Base-by-base conservation (phyloP, 2,329 filamentous ascomycete genomes). In the Exophiala viscosa region DNA sequence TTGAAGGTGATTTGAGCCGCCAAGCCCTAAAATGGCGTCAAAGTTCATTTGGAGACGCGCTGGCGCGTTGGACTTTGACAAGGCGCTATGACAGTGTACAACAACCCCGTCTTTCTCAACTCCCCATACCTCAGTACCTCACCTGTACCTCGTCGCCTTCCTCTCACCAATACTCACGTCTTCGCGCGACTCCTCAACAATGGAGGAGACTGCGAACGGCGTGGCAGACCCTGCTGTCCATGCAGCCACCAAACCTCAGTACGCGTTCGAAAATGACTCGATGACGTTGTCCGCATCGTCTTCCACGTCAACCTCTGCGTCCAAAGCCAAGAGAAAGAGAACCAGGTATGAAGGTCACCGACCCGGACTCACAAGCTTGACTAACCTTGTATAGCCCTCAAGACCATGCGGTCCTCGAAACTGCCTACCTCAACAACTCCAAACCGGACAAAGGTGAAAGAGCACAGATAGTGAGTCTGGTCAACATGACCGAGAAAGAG, bases 391-490 rank as follows among this genome's bases (percentile, higher is more conserved):
- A 59, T 60, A 95, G 90, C 66, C 85, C 88, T 36, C 87, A 92
- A 71, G 92, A 97, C 74, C 92, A 96, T 74, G 82, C 85, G 47
- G 82, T 95, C 48, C 84, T 96, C 55, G 92, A 96, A 71, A 80
- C 87, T 33, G 90, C 92, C 54, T 96, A 95, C 67, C 80, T 82
- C 63, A 81, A 78, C 57, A 95, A 96, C 69, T 83, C 89, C 5
- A 96, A 96, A 70, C 92, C 92, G 32, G 91, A 96, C 74, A 96
- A 95, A 73, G 80, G 84, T 50, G 87, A 89, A 70, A 88, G 92
- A 73, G 80, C 88, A 42, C 85, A 86, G 53, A 90, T 97, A 59
- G 89, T 95, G 55, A 82, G 83, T 72, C 87, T 85, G 70, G 90
- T 96, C 56, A 87, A 88, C 18, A 79, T 97, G 59, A 92, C 88